Evolutionary conservation across 768 basidiomycete species (phyloP).

Genomic region (Lactarius sanguifluus): DNA sequence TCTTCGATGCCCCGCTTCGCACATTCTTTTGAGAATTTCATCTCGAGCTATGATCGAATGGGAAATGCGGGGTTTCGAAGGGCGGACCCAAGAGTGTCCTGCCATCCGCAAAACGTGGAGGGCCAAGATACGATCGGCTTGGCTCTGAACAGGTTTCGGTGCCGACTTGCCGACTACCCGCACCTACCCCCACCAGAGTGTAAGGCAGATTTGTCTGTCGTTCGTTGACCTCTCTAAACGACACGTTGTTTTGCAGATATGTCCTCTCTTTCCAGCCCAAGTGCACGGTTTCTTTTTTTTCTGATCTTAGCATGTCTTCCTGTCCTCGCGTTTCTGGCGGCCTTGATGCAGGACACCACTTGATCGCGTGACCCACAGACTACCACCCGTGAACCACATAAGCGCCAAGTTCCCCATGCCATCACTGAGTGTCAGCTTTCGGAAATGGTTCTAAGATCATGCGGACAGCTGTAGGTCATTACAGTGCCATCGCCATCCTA

Average conservation of each 20-base stretch:
- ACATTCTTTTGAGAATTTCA: neutral
- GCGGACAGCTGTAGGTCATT: neutral
- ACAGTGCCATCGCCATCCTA: neutral
- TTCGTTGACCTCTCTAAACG: neutral
- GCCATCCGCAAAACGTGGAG: neutral
- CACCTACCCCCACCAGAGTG: too few species aligned
- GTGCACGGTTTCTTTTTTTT: neutral
- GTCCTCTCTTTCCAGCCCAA: neutral
- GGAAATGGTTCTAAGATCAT: neutral
- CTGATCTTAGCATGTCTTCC: neutral
- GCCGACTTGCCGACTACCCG: neutral
- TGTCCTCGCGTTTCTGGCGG: neutral
- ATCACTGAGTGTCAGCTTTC: neutral
- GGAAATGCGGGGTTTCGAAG: neutral
- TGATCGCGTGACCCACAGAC: neutral
- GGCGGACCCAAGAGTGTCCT: neutral
- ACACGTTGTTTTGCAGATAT: neutral
- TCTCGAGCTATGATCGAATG: neutral
- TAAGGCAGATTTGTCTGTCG: too few species aligned
- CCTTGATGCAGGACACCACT: neutral
- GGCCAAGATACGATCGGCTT: neutral
- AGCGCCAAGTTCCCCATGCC: neutral
- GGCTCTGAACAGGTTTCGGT: neutral
- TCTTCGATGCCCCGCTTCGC: neutral
- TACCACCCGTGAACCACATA: neutral